phyloP scores from a whole-genome alignment of 108 stramenopile species.

The Nannochloropsis granulata region DNA sequence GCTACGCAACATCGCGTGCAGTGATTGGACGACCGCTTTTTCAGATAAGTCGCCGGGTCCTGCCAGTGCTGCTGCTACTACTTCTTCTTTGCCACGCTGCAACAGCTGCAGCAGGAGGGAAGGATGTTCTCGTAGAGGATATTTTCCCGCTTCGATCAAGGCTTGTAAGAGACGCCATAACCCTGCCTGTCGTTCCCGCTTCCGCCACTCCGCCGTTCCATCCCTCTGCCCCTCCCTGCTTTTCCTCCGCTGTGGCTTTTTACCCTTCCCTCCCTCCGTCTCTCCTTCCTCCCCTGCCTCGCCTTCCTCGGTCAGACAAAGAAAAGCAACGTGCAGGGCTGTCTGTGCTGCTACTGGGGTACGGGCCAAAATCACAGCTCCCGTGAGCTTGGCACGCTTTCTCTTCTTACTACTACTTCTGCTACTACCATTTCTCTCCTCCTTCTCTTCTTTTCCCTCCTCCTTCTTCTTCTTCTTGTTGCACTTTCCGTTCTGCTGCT shows the following conservation, averaged over 20 bases:
- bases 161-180: not conserved
- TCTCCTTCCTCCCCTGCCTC: not conserved
- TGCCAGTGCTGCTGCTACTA: not conserved
- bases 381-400: not conserved
- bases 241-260: not conserved
- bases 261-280: not conserved
- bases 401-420: not conserved
- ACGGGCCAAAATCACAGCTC: not conserved
- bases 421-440: too few relatives aligned
- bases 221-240: not conserved
- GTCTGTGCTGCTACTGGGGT: not conserved
- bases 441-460: too few relatives aligned
- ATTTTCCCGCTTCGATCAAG: not conserved
- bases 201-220: not conserved
- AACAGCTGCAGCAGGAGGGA: not conserved
- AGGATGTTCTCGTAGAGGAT: not conserved
- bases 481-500: not conserved
- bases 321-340: not conserved
- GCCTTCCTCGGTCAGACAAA: not conserved
- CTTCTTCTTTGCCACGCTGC: not conserved
- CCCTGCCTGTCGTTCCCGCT: not conserved
- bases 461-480: too few relatives aligned
- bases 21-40: not conserved
- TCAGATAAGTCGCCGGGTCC: not conserved
- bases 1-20: too few relatives aligned